phyloP scores from a whole-genome alignment of 2,329 filamentous ascomycete species.

The Canariomyces notabilis region DNA sequence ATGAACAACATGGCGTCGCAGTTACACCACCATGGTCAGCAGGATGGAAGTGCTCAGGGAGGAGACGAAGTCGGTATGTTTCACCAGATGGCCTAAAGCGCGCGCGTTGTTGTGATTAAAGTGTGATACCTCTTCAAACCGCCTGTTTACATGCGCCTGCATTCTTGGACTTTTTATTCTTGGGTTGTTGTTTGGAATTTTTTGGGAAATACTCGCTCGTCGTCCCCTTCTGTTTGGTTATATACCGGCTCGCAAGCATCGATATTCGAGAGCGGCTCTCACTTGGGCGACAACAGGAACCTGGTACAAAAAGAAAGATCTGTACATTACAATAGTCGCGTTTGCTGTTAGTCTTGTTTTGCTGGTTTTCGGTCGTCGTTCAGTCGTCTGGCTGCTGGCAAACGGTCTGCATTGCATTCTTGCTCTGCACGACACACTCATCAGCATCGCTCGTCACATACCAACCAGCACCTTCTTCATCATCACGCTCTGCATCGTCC shows the following conservation, averaged over 20 bases:
- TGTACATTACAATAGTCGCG: conserved; percentile 54
- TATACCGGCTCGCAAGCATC: conserved; percentile 32
- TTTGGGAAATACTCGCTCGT: conserved; percentile 26
- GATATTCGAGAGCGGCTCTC: conserved; percentile 27
- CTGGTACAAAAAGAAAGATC: conserved; percentile 41
- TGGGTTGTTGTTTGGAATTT: conserved; percentile 24
- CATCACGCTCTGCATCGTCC: conserved; percentile 9
- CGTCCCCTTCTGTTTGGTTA: conserved; percentile 24
- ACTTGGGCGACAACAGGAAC: conserved; percentile 35
- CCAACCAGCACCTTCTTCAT: conserved; percentile 25
- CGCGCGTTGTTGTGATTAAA: conserved; percentile 34
- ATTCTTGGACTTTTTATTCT: conserved; percentile 23
- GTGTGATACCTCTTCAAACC: conserved; percentile 30
- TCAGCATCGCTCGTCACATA: conserved; percentile 34
- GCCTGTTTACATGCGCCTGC: conserved; percentile 24
- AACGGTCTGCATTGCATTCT: conserved; percentile 27
- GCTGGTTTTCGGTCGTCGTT: conserved; percentile 38
- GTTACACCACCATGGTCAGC: conserved; percentile 69
- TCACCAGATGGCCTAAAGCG: conserved; percentile 73
- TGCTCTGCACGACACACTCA: conserved; percentile 25
- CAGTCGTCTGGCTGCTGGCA: conserved; percentile 37
- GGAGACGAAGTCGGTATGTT: conserved; percentile 96
- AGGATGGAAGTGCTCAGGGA: conserved; percentile 61
- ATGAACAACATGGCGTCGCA: conserved; percentile 61
- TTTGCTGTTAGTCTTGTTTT: conserved; percentile 38